Evolutionary conservation across 176 grass and related monocot species (phyloP), one percentile per base, ranked within the genome.

Genomic region (Puccinellia tenuiflora): DNA sequence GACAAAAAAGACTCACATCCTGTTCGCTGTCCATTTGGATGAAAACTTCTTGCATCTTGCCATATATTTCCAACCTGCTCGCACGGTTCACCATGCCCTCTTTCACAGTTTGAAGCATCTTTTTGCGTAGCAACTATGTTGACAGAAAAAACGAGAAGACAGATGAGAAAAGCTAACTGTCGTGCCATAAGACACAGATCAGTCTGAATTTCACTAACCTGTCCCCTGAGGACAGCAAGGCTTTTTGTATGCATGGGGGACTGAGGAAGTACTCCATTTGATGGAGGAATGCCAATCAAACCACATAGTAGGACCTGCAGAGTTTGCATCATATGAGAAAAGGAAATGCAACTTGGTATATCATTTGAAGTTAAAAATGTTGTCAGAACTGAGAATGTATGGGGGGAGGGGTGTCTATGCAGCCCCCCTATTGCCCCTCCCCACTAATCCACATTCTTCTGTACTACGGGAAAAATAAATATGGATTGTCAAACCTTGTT

Each of bases 201-300:
- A n/a, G n/a, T 86, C 60, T 47, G 31, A 76, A 64, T 37, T 67
- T 77, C 73, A 81, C 92, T 22, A 80, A 98, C 96, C 96, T 93
- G 96, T 24, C 83, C 90, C 81, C 85, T 98, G 13, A 95, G 96
- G 78, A 91, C 85, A 66, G 92, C 89, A 68, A 98, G 92, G 50
- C 96, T 95, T 82, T 76, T 98, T 17, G 92, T 98, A 82, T 98
- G 96, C 96, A 98, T 98, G 11, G 96, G 96, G 34, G 96, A 98
- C 83, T 98, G 96, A 77, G 92, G 92, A 88, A 98, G 88, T 45
- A 98, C 92, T 70, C 96, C 96, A 83, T 98, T 98, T 68, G 96
- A 93, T 82, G 96, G 96, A 69, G 96, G 96, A 59, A 98, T 91
- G 13, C 92, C 96, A 81, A 98, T 74, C 76, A 98, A 84, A 46